A percentile compares a stretch with the other conserved stretches of the same genome.
phyloP scores from a whole-genome alignment of 2,329 filamentous ascomycete genomes.

The Apiospora aurea region DNA sequence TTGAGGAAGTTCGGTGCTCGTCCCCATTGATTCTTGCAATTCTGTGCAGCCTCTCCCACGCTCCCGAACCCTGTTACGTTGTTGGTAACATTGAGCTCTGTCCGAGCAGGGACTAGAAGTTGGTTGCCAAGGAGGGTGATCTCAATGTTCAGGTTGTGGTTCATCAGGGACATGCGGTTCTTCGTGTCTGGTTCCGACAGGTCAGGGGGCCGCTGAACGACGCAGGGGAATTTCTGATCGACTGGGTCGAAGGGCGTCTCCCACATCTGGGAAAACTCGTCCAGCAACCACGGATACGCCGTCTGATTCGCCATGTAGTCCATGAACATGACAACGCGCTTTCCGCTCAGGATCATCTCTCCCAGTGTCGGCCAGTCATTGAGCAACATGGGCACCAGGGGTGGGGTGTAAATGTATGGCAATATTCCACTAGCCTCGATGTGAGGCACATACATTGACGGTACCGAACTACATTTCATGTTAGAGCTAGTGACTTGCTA shows the following conservation, averaged over 20 bases:
- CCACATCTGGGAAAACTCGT: slow-evolving; percentile 89
- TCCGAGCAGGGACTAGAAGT: slow-evolving; percentile 75
- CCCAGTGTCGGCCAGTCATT: slow-evolving; percentile 85
- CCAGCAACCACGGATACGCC: slow-evolving; percentile 81
- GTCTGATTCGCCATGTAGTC: slow-evolving; percentile 86
- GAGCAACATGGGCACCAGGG: slow-evolving; percentile 72
- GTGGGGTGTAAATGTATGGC: slow-evolving; percentile 76
- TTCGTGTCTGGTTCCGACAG: slow-evolving; percentile 60
- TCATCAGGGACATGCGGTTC: slow-evolving; percentile 79
- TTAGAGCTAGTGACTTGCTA: not conserved
- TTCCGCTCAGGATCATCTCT: slow-evolving; percentile 73
- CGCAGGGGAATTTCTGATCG: slow-evolving; percentile 75
- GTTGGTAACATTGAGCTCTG: slow-evolving; percentile 76
- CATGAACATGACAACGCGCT: slow-evolving; percentile 81
- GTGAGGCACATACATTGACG: slow-evolving; percentile 69
- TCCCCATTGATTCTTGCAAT: slow-evolving; percentile 69
- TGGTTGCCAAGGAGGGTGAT: slow-evolving; percentile 70
- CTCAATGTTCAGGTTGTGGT: slow-evolving; percentile 89
- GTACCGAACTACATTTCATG: slow-evolving; percentile 49
- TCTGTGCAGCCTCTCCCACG: slow-evolving; percentile 68
- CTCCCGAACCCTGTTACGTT: slow-evolving; percentile 69
- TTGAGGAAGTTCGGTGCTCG: slow-evolving; percentile 79
- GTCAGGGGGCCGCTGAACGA: slow-evolving; percentile 75
- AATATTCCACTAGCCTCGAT: slow-evolving; percentile 76
- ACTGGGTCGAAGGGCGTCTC: slow-evolving; percentile 85